These are phyloP conservation scores for Leccinum imitatum DNA, from an alignment of 768 basidiomycete species.

Conservation along the genomic window DNA sequence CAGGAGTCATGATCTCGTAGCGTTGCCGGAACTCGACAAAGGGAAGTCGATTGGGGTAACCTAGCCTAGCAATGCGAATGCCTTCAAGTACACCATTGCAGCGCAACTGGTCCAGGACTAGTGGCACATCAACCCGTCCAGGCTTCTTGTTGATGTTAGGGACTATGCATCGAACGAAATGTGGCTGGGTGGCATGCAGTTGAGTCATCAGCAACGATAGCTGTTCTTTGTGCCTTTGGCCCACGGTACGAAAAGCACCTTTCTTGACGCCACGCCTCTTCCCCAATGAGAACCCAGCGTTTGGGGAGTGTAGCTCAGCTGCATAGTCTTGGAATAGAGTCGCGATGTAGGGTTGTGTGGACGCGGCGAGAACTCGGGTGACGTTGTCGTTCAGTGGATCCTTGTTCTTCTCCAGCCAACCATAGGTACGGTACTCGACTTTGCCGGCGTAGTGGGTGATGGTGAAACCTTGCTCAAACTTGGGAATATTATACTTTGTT, in stretches of 20 bases:
- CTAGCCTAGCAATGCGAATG: slow-evolving; percentile 94
- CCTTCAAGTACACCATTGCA: slow-evolving; percentile 99
- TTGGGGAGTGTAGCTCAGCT: slow-evolving; percentile 43
- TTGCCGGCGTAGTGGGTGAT: slow-evolving; percentile 95
- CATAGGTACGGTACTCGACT: slow-evolving; percentile 93
- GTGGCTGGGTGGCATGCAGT: slow-evolving; percentile 91
- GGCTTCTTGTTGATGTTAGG: slow-evolving; percentile 92
- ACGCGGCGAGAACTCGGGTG: slow-evolving; percentile 80
- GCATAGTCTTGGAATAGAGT: slow-evolving; percentile 81
- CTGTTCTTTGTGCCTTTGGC: slow-evolving; percentile 94
- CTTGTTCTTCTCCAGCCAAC: slow-evolving; percentile 99
- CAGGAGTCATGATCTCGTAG: slow-evolving; percentile 94
- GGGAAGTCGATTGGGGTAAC: slow-evolving; percentile 95
- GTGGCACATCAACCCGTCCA: slow-evolving; percentile 86
- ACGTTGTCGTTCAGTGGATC: slow-evolving; percentile 97
- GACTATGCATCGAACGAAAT: slow-evolving; percentile 98
- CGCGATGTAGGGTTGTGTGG: slow-evolving; percentile 80
- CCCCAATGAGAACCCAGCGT: slow-evolving; percentile 38
- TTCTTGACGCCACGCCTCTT: slow-evolving; percentile 85
- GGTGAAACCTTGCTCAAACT: slow-evolving; percentile 93
- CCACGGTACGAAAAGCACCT: slow-evolving; percentile 95
- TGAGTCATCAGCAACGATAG: slow-evolving; percentile 88
- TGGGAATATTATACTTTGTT: slow-evolving; percentile 78
- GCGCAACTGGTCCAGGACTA: slow-evolving; percentile 92
- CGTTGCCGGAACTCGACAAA: slow-evolving; percentile 98